Evolutionary conservation across 2,329 filamentous ascomycete genomes (phyloP), one percentile per base, ranked within the genome.

Genomic region (Ramularia endophylla): DNA sequence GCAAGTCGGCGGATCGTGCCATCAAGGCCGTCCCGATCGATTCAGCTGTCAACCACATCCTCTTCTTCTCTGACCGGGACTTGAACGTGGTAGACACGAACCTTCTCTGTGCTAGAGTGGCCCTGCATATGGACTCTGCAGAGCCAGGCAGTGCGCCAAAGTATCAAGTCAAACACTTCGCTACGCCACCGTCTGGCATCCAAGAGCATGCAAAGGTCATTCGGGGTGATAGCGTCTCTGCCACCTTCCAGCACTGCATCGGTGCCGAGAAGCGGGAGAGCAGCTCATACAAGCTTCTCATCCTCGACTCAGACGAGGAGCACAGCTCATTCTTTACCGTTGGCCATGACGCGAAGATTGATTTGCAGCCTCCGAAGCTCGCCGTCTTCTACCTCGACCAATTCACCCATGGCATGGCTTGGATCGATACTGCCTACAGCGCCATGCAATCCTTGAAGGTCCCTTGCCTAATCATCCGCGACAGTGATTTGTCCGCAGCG

Each of bases 221-320:
- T 46, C 11, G 38, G 44, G 9, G 41, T 48, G 20, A 43, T 55
- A 44, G 39, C 8, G 31, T 51, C 25, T 39, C 44, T 13, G 44
- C 53, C 12, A 45, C 42, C 5, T 33, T 54, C 12, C 43, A 53
- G 40, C 52, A 52, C 27, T 56, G 53, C 31, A 36, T 54, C 20
- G 42, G 37, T 15, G 47, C 43, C 8, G 41, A 48, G 30, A 29
- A 17, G n/a, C 43, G 38, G 12, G 37, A 36, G 15, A 29, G 18
- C 15, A 22, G 27, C 11, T 39, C 44, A 8, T 40, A 32, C 20
- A 43, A 40, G n/a, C 40, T 52, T 2, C 45, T 28, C 6, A 33
- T 52, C 18, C 27, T 48, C 9, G 49, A 50, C 25, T 35, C 42
- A 17, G 42, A 51, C 29, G 38, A 41, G 17, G 29, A 44, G 36